These are phyloP conservation scores for Hirsutella thompsonii DNA, from an alignment of 2,329 filamentous ascomycete genomes.

Conservation along the genomic window DNA sequence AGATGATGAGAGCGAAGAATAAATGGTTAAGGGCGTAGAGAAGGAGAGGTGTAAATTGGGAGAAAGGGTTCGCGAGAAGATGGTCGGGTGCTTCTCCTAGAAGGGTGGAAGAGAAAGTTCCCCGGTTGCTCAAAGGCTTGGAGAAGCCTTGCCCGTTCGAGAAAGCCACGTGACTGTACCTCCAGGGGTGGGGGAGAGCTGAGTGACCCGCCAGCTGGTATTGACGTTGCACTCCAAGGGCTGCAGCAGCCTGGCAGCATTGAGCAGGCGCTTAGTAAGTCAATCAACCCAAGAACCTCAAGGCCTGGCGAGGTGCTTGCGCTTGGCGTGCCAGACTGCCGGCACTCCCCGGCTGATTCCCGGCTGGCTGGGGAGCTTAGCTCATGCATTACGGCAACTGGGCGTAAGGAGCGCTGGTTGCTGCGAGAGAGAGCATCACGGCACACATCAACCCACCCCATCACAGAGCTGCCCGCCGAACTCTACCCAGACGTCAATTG, in stretches of 20 bases:
- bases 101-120: constrained; percentile 8
- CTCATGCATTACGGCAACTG: no score
- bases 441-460: not conserved
- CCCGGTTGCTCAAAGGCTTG: constrained; percentile 9
- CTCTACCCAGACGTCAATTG: constrained; percentile 27
- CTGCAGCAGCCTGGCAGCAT: no score
- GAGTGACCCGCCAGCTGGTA: no score
- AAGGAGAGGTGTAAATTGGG: constrained; percentile 11
- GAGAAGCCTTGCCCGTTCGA: constrained; percentile 4
- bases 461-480: not conserved
- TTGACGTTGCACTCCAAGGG: no score
- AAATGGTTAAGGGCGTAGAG: not conserved
- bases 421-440: not conserved
- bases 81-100: constrained; percentile 3
- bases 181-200: no score
- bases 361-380: constrained; percentile 8
- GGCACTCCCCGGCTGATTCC: constrained; percentile 10
- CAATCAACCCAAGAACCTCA: no score
- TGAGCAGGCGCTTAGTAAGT: no score
- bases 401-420: not conserved
- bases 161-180: constrained; percentile 11
- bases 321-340: no score
- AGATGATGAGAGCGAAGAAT: constrained; percentile 4
- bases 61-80: constrained; percentile 9
- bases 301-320: no score